These are phyloP conservation scores for Calonectria montana DNA, from an alignment of 2,329 filamentous ascomycete genomes.

Conservation along the genomic window DNA sequence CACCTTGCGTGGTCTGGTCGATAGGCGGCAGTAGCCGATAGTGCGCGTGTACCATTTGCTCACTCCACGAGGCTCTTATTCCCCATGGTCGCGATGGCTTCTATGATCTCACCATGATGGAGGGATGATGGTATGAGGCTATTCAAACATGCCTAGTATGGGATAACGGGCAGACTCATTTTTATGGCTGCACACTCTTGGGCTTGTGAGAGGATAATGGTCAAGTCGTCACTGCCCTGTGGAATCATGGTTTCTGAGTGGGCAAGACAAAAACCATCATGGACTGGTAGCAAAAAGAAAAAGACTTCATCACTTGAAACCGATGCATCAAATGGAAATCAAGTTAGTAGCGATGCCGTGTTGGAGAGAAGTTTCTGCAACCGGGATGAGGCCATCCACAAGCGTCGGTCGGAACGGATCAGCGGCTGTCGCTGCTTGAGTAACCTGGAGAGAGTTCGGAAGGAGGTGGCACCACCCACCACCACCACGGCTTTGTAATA, in stretches of 20 bases:
- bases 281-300: not conserved
- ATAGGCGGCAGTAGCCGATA: not conserved
- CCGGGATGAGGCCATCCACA: not conserved
- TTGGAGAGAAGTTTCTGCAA: not conserved
- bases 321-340: not conserved
- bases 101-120: not conserved
- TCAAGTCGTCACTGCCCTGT: not conserved
- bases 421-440: not conserved
- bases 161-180: too few relatives aligned
- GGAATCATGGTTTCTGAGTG: not conserved
- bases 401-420: not conserved
- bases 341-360: not conserved
- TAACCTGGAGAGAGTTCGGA: not conserved
- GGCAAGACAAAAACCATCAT: not conserved
- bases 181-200: not conserved
- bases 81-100: not conserved
- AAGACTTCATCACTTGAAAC: not conserved
- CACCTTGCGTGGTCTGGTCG: not conserved
- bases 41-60: not conserved
- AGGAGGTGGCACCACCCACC: not conserved
- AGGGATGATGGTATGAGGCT: not conserved
- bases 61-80: not conserved
- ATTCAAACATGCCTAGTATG: not conserved
- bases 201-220: not conserved
- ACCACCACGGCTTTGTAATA: not conserved